A percentile compares a stretch with the other conserved stretches of the same genome.
These are phyloP conservation scores for Dothideomycetidae sp. DNA, from an alignment of 2,329 filamentous ascomycete genomes.

Conservation along the genomic window DNA sequence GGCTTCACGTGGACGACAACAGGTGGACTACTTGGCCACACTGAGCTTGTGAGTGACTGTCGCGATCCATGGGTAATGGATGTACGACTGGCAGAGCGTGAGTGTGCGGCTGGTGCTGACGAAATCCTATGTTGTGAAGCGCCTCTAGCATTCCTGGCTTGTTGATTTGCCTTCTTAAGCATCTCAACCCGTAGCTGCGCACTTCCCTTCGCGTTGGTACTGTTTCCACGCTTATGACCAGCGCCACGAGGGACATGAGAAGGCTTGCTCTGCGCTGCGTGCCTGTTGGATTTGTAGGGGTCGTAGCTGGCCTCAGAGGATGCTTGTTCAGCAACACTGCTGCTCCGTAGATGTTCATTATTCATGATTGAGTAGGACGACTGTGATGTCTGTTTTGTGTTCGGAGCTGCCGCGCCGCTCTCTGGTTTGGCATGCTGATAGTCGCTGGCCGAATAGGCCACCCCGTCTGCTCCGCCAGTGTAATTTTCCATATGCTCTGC, in stretches of 20 bases:
- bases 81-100: conserved; percentile 19
- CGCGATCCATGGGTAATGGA: conserved; percentile 16
- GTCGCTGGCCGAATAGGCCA: conserved; percentile 79
- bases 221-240: conserved; percentile 8
- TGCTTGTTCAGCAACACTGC: conserved; percentile 34
- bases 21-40: conserved; percentile 35
- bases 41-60: conserved; percentile 32
- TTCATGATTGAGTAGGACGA: conserved; percentile 45
- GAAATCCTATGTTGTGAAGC: conserved; percentile 4
- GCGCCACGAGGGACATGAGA: conserved; percentile 29
- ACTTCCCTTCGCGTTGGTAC: conserved; percentile 7
- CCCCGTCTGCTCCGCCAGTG: conserved; percentile 44
- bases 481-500: conserved; percentile 82
- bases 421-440: conserved; percentile 58
- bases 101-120: conserved; percentile 4
- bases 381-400: conserved; percentile 28
- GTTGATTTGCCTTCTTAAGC: conserved; percentile 19
- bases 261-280: conserved; percentile 33
- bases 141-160: conserved; percentile 4
- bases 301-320: conserved; percentile 52
- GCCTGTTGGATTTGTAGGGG: conserved; percentile 40
- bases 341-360: conserved; percentile 36
- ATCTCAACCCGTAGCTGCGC: conserved; percentile 22
- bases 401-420: conserved; percentile 22
- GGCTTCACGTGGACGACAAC: conserved; percentile 18